Conservation (phyloP, 345 rosid species). For the Fremontodendron californicum region DNA sequence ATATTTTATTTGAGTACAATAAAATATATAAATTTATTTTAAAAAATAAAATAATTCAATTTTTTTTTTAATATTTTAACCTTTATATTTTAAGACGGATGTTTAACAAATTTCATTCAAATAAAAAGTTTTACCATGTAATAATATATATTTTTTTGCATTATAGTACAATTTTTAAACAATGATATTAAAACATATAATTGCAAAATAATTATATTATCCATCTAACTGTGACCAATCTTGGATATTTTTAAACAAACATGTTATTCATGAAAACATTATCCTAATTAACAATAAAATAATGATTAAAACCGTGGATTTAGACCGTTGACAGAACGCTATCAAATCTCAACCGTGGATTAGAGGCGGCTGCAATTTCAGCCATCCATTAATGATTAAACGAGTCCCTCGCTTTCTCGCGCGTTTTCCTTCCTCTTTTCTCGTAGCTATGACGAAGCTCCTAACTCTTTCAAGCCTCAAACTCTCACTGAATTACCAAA, state of each 20-base stretch:
- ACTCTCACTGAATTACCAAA: neutral
- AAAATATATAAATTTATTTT: too few species aligned
- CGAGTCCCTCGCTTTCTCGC: slow-evolving; percentile 19
- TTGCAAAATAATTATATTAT: neutral
- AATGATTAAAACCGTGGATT: neutral
- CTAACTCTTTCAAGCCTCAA: neutral
- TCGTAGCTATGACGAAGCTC: slow-evolving; percentile 42
- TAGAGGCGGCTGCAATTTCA: slow-evolving; percentile 47
- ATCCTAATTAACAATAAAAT: neutral
- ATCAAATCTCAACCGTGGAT: slow-evolving; percentile 29
- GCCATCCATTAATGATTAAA: slow-evolving; percentile 37
- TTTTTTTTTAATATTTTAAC: too few species aligned
- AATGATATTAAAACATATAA: too few species aligned
- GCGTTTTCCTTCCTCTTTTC: slow-evolving; percentile 54
- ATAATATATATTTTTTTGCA: too few species aligned
- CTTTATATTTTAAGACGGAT: too few species aligned
- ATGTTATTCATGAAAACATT: neutral
- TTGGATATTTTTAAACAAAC: neutral
- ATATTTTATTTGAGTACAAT: too few species aligned
- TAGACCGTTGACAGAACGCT: neutral
- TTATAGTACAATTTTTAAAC: too few species aligned
- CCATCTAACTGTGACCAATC: neutral
- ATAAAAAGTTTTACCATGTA: too few species aligned
- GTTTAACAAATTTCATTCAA: too few species aligned
- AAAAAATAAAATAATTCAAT: too few species aligned